These are phyloP conservation scores for Hypsizygus ulmarius DNA, from an alignment of 1,284 basidiomycete species.

Conservation along the genomic window DNA sequence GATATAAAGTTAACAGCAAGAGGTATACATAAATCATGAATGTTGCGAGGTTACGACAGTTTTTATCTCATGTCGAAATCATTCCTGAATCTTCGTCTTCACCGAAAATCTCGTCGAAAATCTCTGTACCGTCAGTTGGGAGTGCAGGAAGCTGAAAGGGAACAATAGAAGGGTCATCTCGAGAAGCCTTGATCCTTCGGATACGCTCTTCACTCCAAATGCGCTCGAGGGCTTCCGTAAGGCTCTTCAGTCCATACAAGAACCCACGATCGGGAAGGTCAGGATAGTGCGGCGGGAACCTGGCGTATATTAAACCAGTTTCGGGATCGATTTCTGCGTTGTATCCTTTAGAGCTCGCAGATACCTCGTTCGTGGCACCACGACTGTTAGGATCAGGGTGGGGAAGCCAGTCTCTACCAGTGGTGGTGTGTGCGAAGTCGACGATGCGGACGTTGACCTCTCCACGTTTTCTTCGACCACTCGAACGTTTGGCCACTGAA, in stretches of 20 bases:
- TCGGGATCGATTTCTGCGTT: slow-evolving; percentile 75
- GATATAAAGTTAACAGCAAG: slow-evolving; percentile 10
- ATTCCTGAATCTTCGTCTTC: slow-evolving; percentile 67
- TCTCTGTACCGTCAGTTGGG: slow-evolving; percentile 66
- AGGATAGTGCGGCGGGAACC: slow-evolving; percentile 91
- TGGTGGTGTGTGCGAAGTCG: slow-evolving; percentile 98
- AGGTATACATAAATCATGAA: slow-evolving; percentile 14
- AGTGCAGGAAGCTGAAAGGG: slow-evolving; percentile 59
- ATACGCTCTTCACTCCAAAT: slow-evolving; percentile 86
- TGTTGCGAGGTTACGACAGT: slow-evolving; percentile 12
- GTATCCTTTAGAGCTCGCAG: slow-evolving; percentile 72
- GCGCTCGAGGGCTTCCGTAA: slow-evolving; percentile 70
- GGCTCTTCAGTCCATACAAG: slow-evolving; percentile 84
- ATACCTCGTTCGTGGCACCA: slow-evolving; percentile 41
- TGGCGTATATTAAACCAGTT: slow-evolving; percentile 77
- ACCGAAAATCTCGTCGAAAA: slow-evolving; percentile 73
- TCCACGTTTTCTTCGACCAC: slow-evolving; percentile 70
- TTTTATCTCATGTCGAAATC: slow-evolving; percentile 56
- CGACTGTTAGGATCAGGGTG: slow-evolving; percentile 46
- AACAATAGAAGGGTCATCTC: slow-evolving; percentile 51
- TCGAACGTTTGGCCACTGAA: slow-evolving; percentile 58
- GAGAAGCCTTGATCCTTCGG: slow-evolving; percentile 58
- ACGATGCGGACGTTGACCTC: slow-evolving; percentile 96
- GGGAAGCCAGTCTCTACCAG: slow-evolving; percentile 87
- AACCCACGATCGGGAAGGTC: slow-evolving; percentile 93